Evolutionary conservation across 2,329 filamentous ascomycete species (phyloP).

Genomic region (Epichloe hybrida): DNA sequence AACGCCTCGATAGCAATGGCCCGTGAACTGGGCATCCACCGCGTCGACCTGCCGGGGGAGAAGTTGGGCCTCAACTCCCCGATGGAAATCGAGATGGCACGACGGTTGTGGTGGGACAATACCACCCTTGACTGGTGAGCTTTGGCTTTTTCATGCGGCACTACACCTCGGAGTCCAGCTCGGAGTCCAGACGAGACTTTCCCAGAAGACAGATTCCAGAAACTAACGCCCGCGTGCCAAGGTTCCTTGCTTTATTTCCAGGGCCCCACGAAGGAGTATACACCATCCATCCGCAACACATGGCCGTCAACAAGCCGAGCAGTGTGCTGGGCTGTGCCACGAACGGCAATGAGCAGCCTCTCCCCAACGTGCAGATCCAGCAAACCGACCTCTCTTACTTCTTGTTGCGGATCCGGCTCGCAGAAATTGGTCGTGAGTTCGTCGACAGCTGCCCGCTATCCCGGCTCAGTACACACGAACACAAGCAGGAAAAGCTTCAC

Average conservation of each 20-base stretch:
- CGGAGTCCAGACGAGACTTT: neutral
- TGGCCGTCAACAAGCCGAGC: slow-evolving; percentile 5
- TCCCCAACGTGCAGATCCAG: neutral
- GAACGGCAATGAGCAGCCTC: neutral
- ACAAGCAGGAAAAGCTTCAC: neutral
- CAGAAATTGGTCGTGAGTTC: neutral
- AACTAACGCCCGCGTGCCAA: neutral
- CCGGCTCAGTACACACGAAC: neutral
- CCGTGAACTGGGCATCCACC: slow-evolving; percentile 3
- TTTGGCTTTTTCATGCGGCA: neutral
- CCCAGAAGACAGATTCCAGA: neutral
- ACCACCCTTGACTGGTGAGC: slow-evolving; percentile 3
- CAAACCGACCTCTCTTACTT: neutral
- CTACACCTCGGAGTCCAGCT: too few species aligned
- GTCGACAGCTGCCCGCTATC: slow-evolving; percentile 2
- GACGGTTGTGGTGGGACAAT: slow-evolving; percentile 5
- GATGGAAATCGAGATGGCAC: slow-evolving; percentile 2
- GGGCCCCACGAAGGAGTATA: slow-evolving; percentile 3
- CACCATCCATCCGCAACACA: slow-evolving; percentile 4
- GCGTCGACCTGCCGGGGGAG: slow-evolving; percentile 2
- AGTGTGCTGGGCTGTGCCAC: neutral
- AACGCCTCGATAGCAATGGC: slow-evolving; percentile 4
- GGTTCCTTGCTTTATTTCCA: slow-evolving; percentile 3
- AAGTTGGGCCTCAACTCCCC: neutral
- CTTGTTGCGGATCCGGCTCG: neutral